phyloP scores from a whole-genome alignment of 192 early-diverging fungal species.

The Gryganskiella cystojenkinii region DNA sequence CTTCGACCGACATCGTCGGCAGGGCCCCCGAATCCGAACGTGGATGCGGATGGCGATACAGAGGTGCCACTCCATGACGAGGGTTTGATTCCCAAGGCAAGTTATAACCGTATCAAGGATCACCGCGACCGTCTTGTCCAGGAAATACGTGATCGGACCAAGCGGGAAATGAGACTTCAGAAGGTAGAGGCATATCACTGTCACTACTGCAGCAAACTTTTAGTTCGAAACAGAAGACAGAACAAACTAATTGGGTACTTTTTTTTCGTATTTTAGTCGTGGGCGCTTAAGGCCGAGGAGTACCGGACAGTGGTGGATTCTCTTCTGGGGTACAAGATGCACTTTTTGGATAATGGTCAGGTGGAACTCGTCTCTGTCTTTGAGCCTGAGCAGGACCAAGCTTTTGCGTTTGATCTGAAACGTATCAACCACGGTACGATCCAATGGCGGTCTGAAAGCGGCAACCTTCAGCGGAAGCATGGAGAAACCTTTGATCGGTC shows the following conservation, averaged over 20 bases:
- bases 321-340: slow-evolving; percentile 77
- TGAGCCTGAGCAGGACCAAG: slow-evolving; percentile 65
- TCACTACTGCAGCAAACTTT: neutral
- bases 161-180: slow-evolving; percentile 73
- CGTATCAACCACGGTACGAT: slow-evolving; percentile 75
- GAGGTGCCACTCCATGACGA: slow-evolving; percentile 17
- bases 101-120: slow-evolving; percentile 64
- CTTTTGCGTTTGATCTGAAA: slow-evolving; percentile 79
- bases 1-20: slow-evolving; percentile 17
- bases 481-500: slow-evolving; percentile 69
- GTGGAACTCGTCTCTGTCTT: slow-evolving; percentile 84
- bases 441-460: slow-evolving; percentile 73
- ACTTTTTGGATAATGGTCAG: slow-evolving; percentile 75
- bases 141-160: slow-evolving; percentile 71
- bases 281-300: slow-evolving; percentile 74
- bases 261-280: slow-evolving; percentile 56
- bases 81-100: slow-evolving; percentile 60
- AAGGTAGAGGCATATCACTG: slow-evolving; percentile 69
- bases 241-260: neutral
- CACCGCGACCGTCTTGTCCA: slow-evolving; percentile 64
- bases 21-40: neutral
- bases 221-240: neutral
- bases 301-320: slow-evolving; percentile 78
- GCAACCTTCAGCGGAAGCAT: slow-evolving; percentile 67
- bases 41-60: slow-evolving; percentile 16